Percentiles rank a stretch among this genome's conserved stretches.
phyloP scores from a whole-genome alignment of 306 rosid species.

The Acmispon strigosus region DNA sequence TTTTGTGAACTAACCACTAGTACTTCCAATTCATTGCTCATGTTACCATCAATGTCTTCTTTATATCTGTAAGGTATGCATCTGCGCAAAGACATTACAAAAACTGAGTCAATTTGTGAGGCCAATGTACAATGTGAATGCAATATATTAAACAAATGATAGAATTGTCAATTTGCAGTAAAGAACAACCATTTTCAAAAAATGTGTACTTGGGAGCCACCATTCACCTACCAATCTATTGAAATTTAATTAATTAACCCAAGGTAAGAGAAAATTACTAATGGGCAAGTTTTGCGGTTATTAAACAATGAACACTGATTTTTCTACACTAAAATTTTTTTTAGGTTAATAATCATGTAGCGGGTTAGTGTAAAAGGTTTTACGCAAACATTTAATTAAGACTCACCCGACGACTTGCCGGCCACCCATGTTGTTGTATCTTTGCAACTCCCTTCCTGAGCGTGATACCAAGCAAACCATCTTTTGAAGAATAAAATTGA shows the following conservation, averaged over 20 bases:
- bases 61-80: constrained; percentile 90
- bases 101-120: background rate
- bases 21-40: constrained; percentile 56
- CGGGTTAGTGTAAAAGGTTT: no score
- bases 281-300: no score
- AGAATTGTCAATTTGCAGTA: background rate
- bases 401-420: constrained; percentile 96
- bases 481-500: background rate
- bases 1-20: constrained; percentile 89
- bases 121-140: background rate
- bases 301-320: no score
- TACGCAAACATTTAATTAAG: background rate
- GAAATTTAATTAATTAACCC: no score
- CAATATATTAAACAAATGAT: background rate
- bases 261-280: no score
- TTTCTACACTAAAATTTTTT: no score
- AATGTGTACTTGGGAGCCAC: background rate
- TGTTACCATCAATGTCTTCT: constrained; percentile 34
- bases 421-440: constrained; percentile 76
- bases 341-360: no score
- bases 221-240: background rate
- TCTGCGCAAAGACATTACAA: constrained; percentile 32
- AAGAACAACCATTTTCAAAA: no score
- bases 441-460: constrained; percentile 79
- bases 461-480: constrained; percentile 86